These are phyloP conservation scores for Penicillium griseofulvum DNA, from an alignment of 2,329 filamentous ascomycete species.

Conservation along the genomic window DNA sequence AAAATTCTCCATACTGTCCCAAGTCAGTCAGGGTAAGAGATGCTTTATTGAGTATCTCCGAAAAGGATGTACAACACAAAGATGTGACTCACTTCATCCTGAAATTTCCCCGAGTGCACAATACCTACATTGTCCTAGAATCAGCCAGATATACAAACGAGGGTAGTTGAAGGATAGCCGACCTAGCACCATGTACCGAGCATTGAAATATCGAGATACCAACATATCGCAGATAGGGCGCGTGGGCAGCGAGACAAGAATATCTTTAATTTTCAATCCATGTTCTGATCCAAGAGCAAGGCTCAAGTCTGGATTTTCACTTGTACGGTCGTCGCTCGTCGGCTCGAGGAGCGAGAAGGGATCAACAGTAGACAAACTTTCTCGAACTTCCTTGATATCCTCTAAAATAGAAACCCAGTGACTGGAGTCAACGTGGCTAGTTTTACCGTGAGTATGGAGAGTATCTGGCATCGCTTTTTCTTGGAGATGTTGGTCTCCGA, in stretches of 20 bases:
- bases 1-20: slow-evolving; percentile 18
- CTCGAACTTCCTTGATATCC: slow-evolving; percentile 12
- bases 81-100: slow-evolving; percentile 6
- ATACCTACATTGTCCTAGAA: slow-evolving; percentile 1
- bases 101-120: slow-evolving; percentile 15
- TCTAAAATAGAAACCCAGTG: slow-evolving; percentile 15
- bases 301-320: slow-evolving; percentile 2
- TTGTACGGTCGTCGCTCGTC: background rate
- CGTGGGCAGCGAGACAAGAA: slow-evolving; percentile 1
- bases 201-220: slow-evolving; percentile 14
- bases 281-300: background rate
- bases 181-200: slow-evolving; percentile 13
- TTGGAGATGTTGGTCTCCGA: background rate
- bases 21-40: background rate
- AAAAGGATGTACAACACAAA: background rate
- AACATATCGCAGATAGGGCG: slow-evolving; percentile 10
- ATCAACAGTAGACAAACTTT: background rate
- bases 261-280: slow-evolving; percentile 1
- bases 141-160: background rate
- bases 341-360: background rate
- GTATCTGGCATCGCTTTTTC: background rate
- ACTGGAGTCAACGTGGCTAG: slow-evolving; percentile 7
- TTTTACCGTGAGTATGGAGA: background rate
- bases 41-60: background rate
- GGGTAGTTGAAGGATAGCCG: background rate